Evolutionary conservation across 2,329 filamentous ascomycete genomes (phyloP).

Genomic region (Venturiaceae sp.): DNA sequence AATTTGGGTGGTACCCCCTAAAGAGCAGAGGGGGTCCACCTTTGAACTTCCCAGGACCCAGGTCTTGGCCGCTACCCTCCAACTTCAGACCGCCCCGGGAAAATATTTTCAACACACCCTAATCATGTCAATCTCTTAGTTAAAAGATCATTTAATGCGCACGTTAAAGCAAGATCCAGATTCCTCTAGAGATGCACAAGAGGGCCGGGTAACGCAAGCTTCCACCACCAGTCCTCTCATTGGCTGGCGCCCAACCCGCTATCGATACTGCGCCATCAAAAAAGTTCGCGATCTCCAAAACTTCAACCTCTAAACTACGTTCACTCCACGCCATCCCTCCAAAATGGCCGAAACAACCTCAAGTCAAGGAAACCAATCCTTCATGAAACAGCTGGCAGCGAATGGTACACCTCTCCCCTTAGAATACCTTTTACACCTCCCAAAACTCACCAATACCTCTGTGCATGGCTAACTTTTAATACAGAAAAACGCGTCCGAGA

Average conservation of each 20-base stretch:
- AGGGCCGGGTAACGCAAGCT: background rate
- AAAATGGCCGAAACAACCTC: background rate
- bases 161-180: too few relatives aligned
- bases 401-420: constrained; percentile 52
- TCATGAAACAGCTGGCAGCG: constrained; percentile 74
- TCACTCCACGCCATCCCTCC: background rate
- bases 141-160: too few relatives aligned
- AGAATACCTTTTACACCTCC: background rate
- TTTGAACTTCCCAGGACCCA: too few relatives aligned
- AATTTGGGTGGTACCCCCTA: too few relatives aligned
- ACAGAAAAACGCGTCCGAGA: constrained; percentile 70
- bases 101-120: too few relatives aligned
- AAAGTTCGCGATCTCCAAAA: background rate
- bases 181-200: too few relatives aligned
- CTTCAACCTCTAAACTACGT: background rate
- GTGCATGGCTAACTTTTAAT: background rate
- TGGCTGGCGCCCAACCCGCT: too few relatives aligned
- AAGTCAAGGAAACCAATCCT: constrained; percentile 23
- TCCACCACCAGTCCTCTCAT: too few relatives aligned
- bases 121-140: too few relatives aligned
- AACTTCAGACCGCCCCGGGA: too few relatives aligned
- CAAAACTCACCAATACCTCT: background rate
- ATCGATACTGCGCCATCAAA: background rate
- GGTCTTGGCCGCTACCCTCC: too few relatives aligned
- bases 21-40: too few relatives aligned